phyloP scores from a whole-genome alignment of 768 basidiomycete genomes.

The Lactarius indigo region DNA sequence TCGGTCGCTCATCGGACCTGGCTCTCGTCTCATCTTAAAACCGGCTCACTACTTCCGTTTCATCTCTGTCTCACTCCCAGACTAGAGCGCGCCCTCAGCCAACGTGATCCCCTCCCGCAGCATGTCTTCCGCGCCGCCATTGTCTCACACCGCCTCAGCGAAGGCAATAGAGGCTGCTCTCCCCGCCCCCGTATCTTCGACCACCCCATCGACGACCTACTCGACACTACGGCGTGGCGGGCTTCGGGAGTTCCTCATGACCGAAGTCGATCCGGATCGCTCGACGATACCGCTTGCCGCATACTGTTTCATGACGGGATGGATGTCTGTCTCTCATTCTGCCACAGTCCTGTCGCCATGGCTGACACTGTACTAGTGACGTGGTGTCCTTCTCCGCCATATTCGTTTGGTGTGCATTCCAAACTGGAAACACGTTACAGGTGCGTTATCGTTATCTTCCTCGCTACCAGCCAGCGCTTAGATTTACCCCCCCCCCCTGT shows the following conservation, averaged over 20 bases:
- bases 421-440: conserved; percentile 75
- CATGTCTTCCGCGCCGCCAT: not conserved
- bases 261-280: conserved; percentile 50
- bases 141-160: not conserved
- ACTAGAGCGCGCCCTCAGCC: not conserved
- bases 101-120: not conserved
- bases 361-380: conserved; percentile 42
- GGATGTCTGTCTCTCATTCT: conserved; percentile 49
- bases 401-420: conserved; percentile 84
- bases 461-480: not conserved
- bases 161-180: conserved; percentile 14
- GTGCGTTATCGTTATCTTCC: conserved; percentile 34
- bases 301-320: conserved; percentile 79
- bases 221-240: conserved; percentile 21
- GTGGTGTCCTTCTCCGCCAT: conserved; percentile 72
- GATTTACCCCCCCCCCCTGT: conserved; percentile 3
- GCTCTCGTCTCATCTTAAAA: not conserved
- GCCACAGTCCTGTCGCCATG: not conserved
- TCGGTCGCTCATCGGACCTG: not conserved
- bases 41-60: not conserved
- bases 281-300: conserved; percentile 54
- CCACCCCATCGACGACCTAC: not conserved
- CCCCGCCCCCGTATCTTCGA: conserved; percentile 13
- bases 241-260: conserved; percentile 32
- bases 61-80: not conserved